Percentiles rank a stretch among this genome's conserved stretches.
These are phyloP conservation scores for Paraphaeosphaeria minitans DNA, from an alignment of 2,329 filamentous ascomycete species.

Conservation along the genomic window DNA sequence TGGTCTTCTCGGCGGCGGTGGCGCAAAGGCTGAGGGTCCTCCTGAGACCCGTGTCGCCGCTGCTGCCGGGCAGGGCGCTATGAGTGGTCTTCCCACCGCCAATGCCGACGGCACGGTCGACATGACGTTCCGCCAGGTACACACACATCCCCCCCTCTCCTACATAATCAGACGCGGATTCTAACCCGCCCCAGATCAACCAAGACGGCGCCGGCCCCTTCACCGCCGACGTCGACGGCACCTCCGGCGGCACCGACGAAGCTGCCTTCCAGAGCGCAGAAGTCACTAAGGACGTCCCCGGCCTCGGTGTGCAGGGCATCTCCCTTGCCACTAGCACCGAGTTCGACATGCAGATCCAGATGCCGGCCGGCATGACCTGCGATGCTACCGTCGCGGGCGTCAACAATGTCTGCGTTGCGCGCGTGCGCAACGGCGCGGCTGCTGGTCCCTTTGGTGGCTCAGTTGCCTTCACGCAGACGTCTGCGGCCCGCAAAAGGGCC, in stretches of 20 bases:
- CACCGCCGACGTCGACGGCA: conserved; percentile 64
- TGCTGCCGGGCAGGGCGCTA: conserved; percentile 60
- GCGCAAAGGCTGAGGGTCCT: conserved; percentile 53
- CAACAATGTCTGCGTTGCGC: conserved; percentile 67
- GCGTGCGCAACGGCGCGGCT: conserved; percentile 65
- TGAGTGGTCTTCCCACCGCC: conserved; percentile 63
- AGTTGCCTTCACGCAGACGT: conserved; percentile 67
- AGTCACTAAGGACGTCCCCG: conserved; percentile 66
- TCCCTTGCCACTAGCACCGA: conserved; percentile 65
- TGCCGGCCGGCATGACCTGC: conserved; percentile 72
- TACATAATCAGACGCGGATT: not conserved
- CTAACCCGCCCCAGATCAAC: conserved; percentile 56
- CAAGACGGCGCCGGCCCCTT: conserved; percentile 72
- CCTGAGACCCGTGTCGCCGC: conserved; percentile 61
- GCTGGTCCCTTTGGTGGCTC: conserved; percentile 72
- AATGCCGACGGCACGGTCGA: conserved; percentile 64
- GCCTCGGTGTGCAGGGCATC: conserved; percentile 61
- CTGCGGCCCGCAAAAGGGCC: conserved; percentile 64
- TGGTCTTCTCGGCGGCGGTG: conserved; percentile 47
- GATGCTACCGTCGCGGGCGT: conserved; percentile 64
- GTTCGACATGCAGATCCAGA: conserved; percentile 67
- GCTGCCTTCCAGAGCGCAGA: conserved; percentile 64
- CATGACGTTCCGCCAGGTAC: conserved; percentile 66
- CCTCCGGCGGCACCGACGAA: conserved; percentile 66
- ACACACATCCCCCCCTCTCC: not conserved